A percentile compares a stretch with the other conserved stretches of the same genome.
phyloP scores from a whole-genome alignment of 352 stramenopile genomes.

The Peronospora tabacina region DNA sequence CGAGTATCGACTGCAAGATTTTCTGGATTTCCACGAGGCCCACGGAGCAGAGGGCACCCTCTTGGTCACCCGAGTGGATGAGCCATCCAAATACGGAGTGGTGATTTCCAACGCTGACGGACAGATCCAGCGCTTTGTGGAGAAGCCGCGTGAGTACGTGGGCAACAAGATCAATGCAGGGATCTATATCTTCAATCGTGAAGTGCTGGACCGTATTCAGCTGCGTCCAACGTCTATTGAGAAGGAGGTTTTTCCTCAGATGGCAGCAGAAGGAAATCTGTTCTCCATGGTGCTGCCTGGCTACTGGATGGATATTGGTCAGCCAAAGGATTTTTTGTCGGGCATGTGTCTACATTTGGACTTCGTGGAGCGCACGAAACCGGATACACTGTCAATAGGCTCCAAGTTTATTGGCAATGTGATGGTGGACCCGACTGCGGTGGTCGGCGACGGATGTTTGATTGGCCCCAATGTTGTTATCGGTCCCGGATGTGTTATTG shows the following conservation, averaged over 20 bases:
- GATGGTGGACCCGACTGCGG: conserved; percentile 69
- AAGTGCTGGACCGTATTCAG: conserved; percentile 84
- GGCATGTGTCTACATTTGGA: conserved; percentile 84
- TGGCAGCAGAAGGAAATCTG: conserved; percentile 81
- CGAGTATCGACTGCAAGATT: conserved; percentile 71
- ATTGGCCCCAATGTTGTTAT: conserved; percentile 85
- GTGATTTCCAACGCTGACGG: conserved; percentile 67
- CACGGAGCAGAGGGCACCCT: conserved; percentile 81
- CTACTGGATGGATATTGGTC: conserved; percentile 89
- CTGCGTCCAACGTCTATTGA: conserved; percentile 87
- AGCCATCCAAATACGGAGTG: conserved; percentile 87
- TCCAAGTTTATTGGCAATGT: conserved; percentile 80
- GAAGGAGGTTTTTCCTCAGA: conserved; percentile 87
- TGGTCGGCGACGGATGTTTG: conserved; percentile 68
- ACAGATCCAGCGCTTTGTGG: conserved; percentile 85
- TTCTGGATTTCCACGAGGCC: conserved; percentile 70
- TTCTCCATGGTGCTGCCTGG: conserved; percentile 80
- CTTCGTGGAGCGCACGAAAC: conserved; percentile 47
- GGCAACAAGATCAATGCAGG: conserved; percentile 88
- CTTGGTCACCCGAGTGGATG: conserved; percentile 76
- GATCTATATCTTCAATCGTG: conserved; percentile 87
- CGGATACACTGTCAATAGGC: conserved; percentile 43
- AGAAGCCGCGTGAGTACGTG: conserved; percentile 86
- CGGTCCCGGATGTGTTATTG: conserved; percentile 73
- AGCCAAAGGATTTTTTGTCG: conserved; percentile 86